These are phyloP conservation scores for Pseudopediastrum boryanum DNA, from an alignment of 139 green algal genomes.

Conservation along the genomic window DNA sequence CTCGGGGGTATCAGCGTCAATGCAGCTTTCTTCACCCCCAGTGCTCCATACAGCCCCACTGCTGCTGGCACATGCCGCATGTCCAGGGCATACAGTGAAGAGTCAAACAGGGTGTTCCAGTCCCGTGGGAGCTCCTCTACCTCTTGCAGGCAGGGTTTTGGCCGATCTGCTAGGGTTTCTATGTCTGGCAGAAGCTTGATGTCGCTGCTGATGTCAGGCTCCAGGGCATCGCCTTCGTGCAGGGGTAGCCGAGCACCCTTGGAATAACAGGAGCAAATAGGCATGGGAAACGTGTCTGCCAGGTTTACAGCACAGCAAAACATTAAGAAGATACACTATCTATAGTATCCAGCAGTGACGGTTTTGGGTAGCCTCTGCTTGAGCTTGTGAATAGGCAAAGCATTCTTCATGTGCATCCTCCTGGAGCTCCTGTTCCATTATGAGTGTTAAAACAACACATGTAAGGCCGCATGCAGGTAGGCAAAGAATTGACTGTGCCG, in stretches of 20 bases:
- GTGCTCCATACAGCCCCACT: constrained; percentile 66
- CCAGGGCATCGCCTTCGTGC: constrained; percentile 68
- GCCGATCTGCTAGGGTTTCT: constrained; percentile 68
- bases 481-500: too few relatives aligned
- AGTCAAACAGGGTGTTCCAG: constrained; percentile 78
- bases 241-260: constrained; percentile 59
- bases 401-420: too few relatives aligned
- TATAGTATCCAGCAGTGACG: too few relatives aligned
- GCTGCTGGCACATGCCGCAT: constrained; percentile 46
- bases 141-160: constrained; percentile 74
- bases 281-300: not conserved
- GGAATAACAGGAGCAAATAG: not conserved
- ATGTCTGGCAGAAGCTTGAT: constrained; percentile 77
- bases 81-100: constrained; percentile 63
- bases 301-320: not conserved
- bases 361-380: too few relatives aligned
- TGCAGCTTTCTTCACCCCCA: constrained; percentile 67
- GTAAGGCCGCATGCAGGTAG: too few relatives aligned
- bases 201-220: constrained; percentile 72
- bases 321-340: too few relatives aligned
- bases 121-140: constrained; percentile 71
- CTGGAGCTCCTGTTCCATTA: too few relatives aligned
- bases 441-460: too few relatives aligned
- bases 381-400: too few relatives aligned
- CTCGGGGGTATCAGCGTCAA: constrained; percentile 76